Conservation (phyloP, 768 basidiomycete genomes). For the Leccinellum rugosiceps region DNA sequence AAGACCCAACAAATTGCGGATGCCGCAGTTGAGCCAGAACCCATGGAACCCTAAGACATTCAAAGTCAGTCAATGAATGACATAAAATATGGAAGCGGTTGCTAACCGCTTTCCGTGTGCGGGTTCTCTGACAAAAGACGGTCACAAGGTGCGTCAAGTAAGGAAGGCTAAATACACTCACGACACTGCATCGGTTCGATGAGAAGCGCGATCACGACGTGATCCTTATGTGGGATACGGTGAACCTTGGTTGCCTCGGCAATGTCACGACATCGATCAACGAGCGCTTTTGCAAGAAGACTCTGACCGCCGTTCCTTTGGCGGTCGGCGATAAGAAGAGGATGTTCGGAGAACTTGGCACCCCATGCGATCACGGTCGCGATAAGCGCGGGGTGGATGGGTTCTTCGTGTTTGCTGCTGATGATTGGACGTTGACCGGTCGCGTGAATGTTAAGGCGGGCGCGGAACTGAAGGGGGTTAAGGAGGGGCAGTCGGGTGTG, state of each 20-base stretch:
- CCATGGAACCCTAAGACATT: slow-evolving; percentile 65
- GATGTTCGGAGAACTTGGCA: slow-evolving; percentile 90
- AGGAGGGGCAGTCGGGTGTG: slow-evolving; percentile 86
- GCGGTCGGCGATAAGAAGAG: slow-evolving; percentile 76
- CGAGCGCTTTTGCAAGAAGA: slow-evolving; percentile 69
- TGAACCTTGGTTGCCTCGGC: slow-evolving; percentile 87
- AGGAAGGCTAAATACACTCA: slow-evolving; percentile 43
- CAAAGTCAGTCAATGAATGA: slow-evolving; percentile 17
- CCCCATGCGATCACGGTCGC: slow-evolving; percentile 91
- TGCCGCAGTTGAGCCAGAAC: slow-evolving; percentile 79
- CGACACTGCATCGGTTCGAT: slow-evolving; percentile 86
- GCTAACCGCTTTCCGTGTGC: slow-evolving; percentile 63
- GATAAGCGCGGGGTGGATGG: slow-evolving; percentile 69
- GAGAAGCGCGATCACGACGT: slow-evolving; percentile 77
- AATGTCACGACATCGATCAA: slow-evolving; percentile 79
- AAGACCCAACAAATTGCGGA: slow-evolving; percentile 75
- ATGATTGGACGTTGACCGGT: slow-evolving; percentile 23
- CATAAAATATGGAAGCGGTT: slow-evolving; percentile 13
- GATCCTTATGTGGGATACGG: slow-evolving; percentile 72
- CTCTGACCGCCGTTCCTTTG: slow-evolving; percentile 69
- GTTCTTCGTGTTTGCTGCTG: slow-evolving; percentile 35
- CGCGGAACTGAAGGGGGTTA: slow-evolving; percentile 78
- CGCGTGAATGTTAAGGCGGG: slow-evolving; percentile 51
- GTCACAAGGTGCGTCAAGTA: slow-evolving; percentile 6
- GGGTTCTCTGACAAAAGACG: slow-evolving; percentile 55